Percentiles rank a stretch among this genome's conserved stretches.
These are phyloP conservation scores for Alternaria sp. DNA, from an alignment of 2,329 filamentous ascomycete genomes.

Conservation along the genomic window DNA sequence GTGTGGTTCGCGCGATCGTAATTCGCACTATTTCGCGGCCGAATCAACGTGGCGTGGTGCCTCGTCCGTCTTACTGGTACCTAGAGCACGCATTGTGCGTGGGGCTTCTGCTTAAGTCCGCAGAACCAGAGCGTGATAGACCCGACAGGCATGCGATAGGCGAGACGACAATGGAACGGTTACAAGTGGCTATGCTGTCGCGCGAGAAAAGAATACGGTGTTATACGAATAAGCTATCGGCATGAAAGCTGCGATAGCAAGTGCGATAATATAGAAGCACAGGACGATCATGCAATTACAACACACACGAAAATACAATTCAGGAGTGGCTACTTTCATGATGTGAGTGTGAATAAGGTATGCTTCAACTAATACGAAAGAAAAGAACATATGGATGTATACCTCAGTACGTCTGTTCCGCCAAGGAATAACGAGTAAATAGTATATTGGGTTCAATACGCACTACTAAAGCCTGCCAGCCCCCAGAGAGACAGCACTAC, in stretches of 20 bases:
- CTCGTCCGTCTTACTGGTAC: background rate
- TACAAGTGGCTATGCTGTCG: background rate
- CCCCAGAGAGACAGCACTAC: background rate
- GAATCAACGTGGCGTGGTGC: slow-evolving; percentile 5
- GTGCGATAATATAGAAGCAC: background rate
- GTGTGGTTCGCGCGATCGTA: background rate
- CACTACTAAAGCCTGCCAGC: background rate
- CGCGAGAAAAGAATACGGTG: background rate
- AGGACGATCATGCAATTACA: background rate
- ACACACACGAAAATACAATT: background rate
- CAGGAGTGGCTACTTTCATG: background rate
- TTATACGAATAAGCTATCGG: background rate
- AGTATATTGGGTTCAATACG: background rate
- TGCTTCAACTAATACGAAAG: background rate
- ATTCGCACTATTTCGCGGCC: slow-evolving; percentile 1
- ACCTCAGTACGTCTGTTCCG: background rate
- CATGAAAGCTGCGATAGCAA: background rate
- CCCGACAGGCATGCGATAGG: background rate
- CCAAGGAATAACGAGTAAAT: background rate
- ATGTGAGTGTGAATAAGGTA: background rate
- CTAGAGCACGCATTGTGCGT: background rate
- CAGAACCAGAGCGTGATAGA: background rate
- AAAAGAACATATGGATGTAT: background rate
- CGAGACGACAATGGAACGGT: background rate
- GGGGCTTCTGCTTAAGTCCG: slow-evolving; percentile 1